phyloP scores from a whole-genome alignment of 2,329 filamentous ascomycete genomes.

The Nannizzia gypsea region DNA sequence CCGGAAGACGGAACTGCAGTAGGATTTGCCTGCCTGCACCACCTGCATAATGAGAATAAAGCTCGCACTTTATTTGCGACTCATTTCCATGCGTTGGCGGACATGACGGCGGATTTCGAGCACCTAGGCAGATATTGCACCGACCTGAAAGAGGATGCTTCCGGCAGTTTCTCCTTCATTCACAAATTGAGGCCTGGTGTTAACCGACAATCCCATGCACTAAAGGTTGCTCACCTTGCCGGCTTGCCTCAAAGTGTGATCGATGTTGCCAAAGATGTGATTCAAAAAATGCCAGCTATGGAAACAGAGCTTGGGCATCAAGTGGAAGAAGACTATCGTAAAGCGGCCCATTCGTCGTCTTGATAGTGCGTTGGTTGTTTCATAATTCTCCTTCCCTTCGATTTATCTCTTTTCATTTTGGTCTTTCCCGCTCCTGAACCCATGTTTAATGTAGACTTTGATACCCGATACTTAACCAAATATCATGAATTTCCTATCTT shows the following conservation, averaged over 20 bases:
- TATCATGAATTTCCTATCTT: background rate
- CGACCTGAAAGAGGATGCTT: conserved; percentile 64
- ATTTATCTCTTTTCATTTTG: background rate
- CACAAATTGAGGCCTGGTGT: conserved; percentile 71
- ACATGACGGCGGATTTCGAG: conserved; percentile 53
- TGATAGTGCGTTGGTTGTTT: background rate
- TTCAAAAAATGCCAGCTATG: conserved; percentile 27
- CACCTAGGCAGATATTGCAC: conserved; percentile 72
- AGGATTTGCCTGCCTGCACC: conserved; percentile 75
- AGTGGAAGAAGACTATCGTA: background rate
- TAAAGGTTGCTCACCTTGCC: conserved; percentile 86
- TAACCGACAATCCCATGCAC: conserved; percentile 76
- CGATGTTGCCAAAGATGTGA: conserved; percentile 49
- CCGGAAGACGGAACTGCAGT: conserved; percentile 85
- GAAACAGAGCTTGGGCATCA: background rate
- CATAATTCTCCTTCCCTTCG: background rate
- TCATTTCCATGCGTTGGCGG: conserved; percentile 78
- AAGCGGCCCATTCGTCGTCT: background rate
- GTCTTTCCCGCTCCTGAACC: background rate
- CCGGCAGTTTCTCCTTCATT: conserved; percentile 66
- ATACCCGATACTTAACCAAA: background rate
- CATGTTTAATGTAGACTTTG: background rate
- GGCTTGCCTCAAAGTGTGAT: conserved; percentile 66
- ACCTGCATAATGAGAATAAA: conserved; percentile 64
- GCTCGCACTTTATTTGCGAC: conserved; percentile 84